Percentiles rank a stretch among this genome's conserved stretches.
Evolutionary conservation across 257 asterid species (phyloP).

Genomic region (Solanum lignicaule): DNA sequence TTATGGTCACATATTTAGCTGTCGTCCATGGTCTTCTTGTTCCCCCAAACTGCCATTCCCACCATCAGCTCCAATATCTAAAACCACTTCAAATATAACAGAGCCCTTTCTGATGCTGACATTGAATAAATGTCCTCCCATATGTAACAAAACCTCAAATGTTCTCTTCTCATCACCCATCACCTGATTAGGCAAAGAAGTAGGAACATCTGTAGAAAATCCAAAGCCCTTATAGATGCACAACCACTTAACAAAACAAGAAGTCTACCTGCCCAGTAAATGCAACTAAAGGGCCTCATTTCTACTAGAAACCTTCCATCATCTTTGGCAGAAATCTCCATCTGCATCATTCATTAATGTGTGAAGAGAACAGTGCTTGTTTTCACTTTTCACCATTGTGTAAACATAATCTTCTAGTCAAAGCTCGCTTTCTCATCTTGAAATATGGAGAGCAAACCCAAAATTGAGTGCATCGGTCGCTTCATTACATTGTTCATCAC

Average conservation of each 20-base stretch:
- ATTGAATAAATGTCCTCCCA: slow-evolving; percentile 28
- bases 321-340: slow-evolving; percentile 30
- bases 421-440: slow-evolving; percentile 11
- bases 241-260: slow-evolving; percentile 29
- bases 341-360: slow-evolving; percentile 23
- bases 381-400: slow-evolving; percentile 16
- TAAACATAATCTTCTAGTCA: slow-evolving; percentile 22
- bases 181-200: slow-evolving; percentile 25
- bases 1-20: slow-evolving; percentile 14
- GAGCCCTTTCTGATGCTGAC: slow-evolving; percentile 15
- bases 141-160: slow-evolving; percentile 31
- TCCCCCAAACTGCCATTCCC: slow-evolving; percentile 14
- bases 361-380: slow-evolving; percentile 20
- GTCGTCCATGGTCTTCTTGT: slow-evolving; percentile 15
- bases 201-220: slow-evolving; percentile 18
- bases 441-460: slow-evolving; percentile 21
- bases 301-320: slow-evolving; percentile 28
- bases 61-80: slow-evolving; percentile 15
- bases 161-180: slow-evolving; percentile 28
- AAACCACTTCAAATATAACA: slow-evolving; percentile 18
- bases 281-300: slow-evolving; percentile 20
- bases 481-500: slow-evolving; percentile 40
- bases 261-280: slow-evolving; percentile 22
- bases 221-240: slow-evolving; percentile 19
- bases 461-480: slow-evolving; percentile 25